phyloP scores from a whole-genome alignment of 495 filamentous ascomycete species.

The Elaphomyces granulatus region DNA sequence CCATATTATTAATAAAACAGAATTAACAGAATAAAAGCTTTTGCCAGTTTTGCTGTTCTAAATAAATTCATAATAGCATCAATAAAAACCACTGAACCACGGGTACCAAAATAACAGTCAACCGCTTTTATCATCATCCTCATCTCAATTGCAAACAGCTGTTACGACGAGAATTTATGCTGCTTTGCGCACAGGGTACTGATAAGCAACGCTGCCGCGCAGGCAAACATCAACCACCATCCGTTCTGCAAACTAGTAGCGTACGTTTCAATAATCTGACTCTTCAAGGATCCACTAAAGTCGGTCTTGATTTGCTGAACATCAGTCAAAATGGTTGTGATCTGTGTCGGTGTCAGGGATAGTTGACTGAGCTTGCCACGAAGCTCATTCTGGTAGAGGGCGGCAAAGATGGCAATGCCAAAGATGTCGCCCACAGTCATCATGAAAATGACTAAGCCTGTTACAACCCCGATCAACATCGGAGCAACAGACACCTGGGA shows the following conservation, averaged over 20 bases:
- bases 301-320: slow-evolving; percentile 2
- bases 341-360: not conserved
- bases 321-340: slow-evolving; percentile 1
- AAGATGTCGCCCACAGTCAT: not conserved
- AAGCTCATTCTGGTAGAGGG: slow-evolving; percentile 2
- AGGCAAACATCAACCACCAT: slow-evolving; percentile 7
- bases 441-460: slow-evolving; percentile 1
- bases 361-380: slow-evolving; percentile 16
- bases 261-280: slow-evolving; percentile 10
- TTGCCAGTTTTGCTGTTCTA: not conserved
- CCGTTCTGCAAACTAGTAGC: slow-evolving; percentile 5
- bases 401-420: not conserved
- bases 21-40: not conserved
- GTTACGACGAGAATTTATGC: not conserved
- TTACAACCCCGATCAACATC: not conserved
- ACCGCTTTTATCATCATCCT: too few species aligned
- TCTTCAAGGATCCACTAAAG: not conserved
- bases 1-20: too few species aligned
- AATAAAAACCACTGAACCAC: too few species aligned
- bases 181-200: not conserved
- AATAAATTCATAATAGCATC: not conserved
- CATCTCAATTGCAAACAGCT: not conserved
- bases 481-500: not conserved
- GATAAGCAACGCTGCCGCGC: slow-evolving; percentile 1
- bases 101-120: too few species aligned